Evolutionary conservation across 164 flowering plant genomes (phyloP), one percentile per base, ranked within the genome.

Genomic region (Nelumbo lutea): DNA sequence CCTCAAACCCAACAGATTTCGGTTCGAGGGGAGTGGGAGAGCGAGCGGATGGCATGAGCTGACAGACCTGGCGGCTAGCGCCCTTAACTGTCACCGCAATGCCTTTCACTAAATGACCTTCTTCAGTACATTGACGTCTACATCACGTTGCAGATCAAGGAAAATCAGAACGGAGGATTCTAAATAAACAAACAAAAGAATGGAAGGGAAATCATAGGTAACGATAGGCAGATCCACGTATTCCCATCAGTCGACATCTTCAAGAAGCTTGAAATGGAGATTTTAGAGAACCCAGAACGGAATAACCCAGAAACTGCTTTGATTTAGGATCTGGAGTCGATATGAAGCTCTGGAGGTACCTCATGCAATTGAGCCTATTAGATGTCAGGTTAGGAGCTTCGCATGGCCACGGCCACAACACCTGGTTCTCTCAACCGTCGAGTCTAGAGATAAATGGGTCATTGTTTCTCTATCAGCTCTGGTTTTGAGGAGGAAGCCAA

Each of bases 1-100:
- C 64, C 81, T 95, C 97, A 59, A 92, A 88, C 46, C 99, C 1
- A 78, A 79, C 57, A 95, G 68, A 71, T 92, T 95, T 0, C 85
- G 11, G 72, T 89, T 83, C 1, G 93, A 70, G 6, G 99, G 97
- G 9, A 92, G 86, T 3, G 94, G 94, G 13, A 95, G 84, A 70
- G 90, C 89, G 14, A 95, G 70, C 1, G 98, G 96, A 60, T 88
- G 93, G 42, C 99, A 87, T 55, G 92, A 80, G 81, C 93, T 92
- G n/a, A 90, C 96, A 5, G 98, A 90, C 80, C 91, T 80, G 2
- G 99, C 99, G 27, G 27, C 27, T 27, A 27, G 27, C 27, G 61
- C 99, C 99, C 76, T 81, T 89, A 38, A 95, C 96, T 0, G 98
- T 92, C 42, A 95, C 97, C 47, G 84, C 90, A 1, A 97, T 96